These are phyloP conservation scores for Crotalaria pallida DNA, from an alignment of 306 rosid genomes.

Conservation along the genomic window DNA sequence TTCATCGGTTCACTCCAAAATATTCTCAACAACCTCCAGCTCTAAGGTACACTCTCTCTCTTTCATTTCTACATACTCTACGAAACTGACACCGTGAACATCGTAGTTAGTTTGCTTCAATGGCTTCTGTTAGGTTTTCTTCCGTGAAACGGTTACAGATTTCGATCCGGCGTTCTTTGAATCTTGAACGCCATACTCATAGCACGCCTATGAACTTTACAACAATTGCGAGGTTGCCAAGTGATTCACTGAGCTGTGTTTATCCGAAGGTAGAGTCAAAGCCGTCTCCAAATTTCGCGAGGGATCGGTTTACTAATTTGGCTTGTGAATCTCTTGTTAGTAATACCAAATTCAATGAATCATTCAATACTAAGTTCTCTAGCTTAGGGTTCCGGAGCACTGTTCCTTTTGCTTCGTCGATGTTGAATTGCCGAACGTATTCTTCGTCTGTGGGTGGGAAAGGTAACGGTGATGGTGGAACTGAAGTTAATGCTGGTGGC, in stretches of 20 bases:
- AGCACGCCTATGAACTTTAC: slow-evolving; percentile 14
- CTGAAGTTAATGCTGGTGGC: slow-evolving; percentile 41
- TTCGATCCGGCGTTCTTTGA: slow-evolving; percentile 26
- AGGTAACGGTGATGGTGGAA: slow-evolving; percentile 33
- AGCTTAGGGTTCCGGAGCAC: slow-evolving; percentile 11
- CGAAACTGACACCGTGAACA: too few species aligned
- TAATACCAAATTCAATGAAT: slow-evolving; percentile 20
- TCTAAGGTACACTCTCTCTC: not conserved
- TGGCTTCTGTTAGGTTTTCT: slow-evolving; percentile 50
- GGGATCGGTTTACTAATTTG: slow-evolving; percentile 2
- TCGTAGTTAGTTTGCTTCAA: slow-evolving; percentile 16
- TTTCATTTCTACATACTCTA: not conserved
- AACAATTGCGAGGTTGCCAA: slow-evolving; percentile 27
- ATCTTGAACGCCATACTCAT: not conserved
- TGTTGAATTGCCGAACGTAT: slow-evolving; percentile 35
- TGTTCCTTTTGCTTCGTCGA: slow-evolving; percentile 29
- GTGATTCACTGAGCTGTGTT: slow-evolving; percentile 12
- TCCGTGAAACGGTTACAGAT: slow-evolving; percentile 29
- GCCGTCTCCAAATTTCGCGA: not conserved
- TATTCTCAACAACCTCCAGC: not conserved
- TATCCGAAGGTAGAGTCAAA: slow-evolving; percentile 23
- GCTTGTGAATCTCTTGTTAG: slow-evolving; percentile 11
- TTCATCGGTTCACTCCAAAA: not conserved
- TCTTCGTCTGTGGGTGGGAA: slow-evolving; percentile 40
- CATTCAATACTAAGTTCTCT: slow-evolving; percentile 26